These are phyloP conservation scores for Hypholoma sublateritium DNA, from an alignment of 768 basidiomycete genomes.

Conservation along the genomic window DNA sequence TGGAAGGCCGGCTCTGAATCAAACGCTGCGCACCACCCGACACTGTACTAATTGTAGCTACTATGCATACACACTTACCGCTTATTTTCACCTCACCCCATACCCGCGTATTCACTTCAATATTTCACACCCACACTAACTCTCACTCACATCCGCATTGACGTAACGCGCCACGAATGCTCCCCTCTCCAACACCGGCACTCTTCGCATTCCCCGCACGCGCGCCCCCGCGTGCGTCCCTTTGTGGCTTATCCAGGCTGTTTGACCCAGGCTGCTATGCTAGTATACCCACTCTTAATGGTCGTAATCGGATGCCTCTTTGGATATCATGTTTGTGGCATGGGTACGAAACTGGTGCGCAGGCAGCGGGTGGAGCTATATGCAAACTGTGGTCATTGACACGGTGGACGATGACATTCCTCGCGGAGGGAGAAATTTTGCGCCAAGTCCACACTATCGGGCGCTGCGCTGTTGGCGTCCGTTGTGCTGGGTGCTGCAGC, in stretches of 20 bases:
- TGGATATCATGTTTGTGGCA: background rate
- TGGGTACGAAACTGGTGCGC: background rate
- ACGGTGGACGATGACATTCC: too few species aligned
- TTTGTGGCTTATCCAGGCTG: background rate
- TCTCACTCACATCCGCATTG: background rate
- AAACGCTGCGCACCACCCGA: conserved; percentile 4
- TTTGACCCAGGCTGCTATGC: conserved; percentile 13
- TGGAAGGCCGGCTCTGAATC: background rate
- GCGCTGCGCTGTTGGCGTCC: too few species aligned
- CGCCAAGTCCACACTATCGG: too few species aligned
- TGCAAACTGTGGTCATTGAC: too few species aligned
- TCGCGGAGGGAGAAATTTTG: too few species aligned
- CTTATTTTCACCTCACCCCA: background rate
- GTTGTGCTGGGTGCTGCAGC: too few species aligned
- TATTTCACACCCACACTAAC: too few species aligned
- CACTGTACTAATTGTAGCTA: conserved; percentile 21
- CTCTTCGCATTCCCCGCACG: background rate
- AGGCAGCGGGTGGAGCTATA: too few species aligned
- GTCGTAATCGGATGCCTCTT: conserved; percentile 4
- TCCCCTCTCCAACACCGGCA: background rate
- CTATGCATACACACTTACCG: conserved; percentile 16
- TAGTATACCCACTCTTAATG: conserved; percentile 12
- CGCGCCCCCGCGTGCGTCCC: background rate
- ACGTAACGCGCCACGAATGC: background rate
- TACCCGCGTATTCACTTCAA: too few species aligned